A percentile compares a stretch with the other conserved stretches of the same genome.
phyloP scores from a whole-genome alignment of 225 moss, liverwort and hornwort species.

The Ulota crispa region DNA sequence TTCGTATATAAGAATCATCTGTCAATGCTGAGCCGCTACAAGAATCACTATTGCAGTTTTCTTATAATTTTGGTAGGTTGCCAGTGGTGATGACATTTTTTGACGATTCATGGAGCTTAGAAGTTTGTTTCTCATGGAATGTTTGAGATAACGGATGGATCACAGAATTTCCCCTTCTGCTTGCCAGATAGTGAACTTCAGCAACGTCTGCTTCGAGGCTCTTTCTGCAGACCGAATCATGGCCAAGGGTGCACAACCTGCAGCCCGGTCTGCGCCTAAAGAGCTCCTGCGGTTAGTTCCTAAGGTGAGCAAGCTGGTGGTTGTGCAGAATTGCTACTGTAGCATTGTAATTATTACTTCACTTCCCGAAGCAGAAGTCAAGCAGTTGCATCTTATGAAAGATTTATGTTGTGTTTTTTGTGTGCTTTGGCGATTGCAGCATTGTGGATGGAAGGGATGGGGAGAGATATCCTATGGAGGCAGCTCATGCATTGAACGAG shows the following conservation, averaged over 20 bases:
- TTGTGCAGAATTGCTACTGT: not conserved
- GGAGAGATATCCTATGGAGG: slow-evolving; percentile 85
- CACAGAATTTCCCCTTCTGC: not conserved
- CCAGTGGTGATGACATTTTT: not conserved
- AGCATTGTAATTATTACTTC: not conserved
- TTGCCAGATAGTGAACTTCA: slow-evolving; percentile 70
- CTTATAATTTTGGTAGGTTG: not conserved
- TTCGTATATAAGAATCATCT: not conserved
- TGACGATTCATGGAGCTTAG: not conserved
- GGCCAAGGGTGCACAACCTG: slow-evolving; percentile 64
- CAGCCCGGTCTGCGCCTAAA: slow-evolving; percentile 45
- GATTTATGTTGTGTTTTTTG: slow-evolving; percentile 5
- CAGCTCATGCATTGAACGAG: slow-evolving; percentile 66
- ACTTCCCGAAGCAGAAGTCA: not conserved
- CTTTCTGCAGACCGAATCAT: slow-evolving; percentile 50
- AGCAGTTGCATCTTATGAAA: not conserved
- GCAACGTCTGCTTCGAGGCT: slow-evolving; percentile 51
- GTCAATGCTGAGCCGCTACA: not conserved
- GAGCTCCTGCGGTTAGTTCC: slow-evolving; percentile 65
- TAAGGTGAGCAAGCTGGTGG: slow-evolving; percentile 40
- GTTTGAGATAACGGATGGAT: slow-evolving; percentile 6
- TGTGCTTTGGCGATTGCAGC: slow-evolving; percentile 41
- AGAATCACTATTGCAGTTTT: not conserved
- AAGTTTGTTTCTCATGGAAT: not conserved
- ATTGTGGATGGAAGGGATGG: slow-evolving; percentile 87